These are phyloP conservation scores for Megacollybia marginata DNA, from an alignment of 768 basidiomycete genomes.

Conservation along the genomic window DNA sequence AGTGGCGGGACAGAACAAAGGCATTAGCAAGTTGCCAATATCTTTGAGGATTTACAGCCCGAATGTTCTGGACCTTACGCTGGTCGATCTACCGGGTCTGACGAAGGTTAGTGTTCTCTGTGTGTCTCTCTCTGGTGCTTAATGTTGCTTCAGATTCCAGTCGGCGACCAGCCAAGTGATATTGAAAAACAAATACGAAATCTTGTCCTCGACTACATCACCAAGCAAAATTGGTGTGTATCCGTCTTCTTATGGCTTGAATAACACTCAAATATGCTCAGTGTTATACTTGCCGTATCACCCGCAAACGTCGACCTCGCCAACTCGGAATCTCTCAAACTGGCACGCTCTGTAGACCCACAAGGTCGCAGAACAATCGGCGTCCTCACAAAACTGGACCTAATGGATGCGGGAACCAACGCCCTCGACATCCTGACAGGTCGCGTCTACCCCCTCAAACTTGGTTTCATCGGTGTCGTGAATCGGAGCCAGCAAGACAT, in stretches of 20 bases:
- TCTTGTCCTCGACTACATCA: conserved; percentile 92
- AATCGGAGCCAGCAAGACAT: conserved; percentile 98
- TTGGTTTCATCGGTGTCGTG: conserved; percentile 97
- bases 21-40: conserved; percentile 93
- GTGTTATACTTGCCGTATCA: conserved; percentile 95
- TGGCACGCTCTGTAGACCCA: conserved; percentile 92
- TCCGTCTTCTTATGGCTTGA: neutral
- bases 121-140: neutral
- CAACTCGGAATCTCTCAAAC: conserved; percentile 95
- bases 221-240: conserved; percentile 87
- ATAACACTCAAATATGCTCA: conserved; percentile 17
- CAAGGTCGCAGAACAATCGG: conserved; percentile 96
- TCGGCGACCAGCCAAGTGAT: conserved; percentile 95
- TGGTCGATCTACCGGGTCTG: conserved; percentile 94
- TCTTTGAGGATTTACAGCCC: conserved; percentile 95
- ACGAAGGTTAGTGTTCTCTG: conserved; percentile 67
- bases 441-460: conserved; percentile 93
- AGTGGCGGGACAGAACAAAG: conserved; percentile 98
- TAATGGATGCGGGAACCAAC: conserved; percentile 99
- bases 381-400: conserved; percentile 92
- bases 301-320: conserved; percentile 98
- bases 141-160: conserved; percentile 62
- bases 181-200: conserved; percentile 95
- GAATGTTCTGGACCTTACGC: conserved; percentile 88
- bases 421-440: conserved; percentile 94